These are phyloP conservation scores for Bipolaris sorokiniana DNA, from an alignment of 2,329 filamentous ascomycete species.

Conservation along the genomic window DNA sequence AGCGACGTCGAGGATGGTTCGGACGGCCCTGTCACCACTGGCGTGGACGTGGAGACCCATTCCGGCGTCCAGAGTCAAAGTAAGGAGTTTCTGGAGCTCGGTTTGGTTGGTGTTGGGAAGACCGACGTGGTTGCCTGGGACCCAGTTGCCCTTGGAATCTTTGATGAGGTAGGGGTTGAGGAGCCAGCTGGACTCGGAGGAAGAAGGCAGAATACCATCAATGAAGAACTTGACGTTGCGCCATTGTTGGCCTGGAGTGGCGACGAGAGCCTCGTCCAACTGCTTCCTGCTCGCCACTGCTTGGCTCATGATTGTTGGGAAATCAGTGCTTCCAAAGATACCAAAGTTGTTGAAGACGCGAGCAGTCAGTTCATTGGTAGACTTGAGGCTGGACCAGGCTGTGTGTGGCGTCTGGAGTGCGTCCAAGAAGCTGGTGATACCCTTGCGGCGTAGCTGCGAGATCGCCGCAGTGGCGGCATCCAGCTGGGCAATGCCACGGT, in stretches of 20 bases:
- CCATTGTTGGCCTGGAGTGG: constrained; percentile 4
- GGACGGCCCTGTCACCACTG: constrained; percentile 1
- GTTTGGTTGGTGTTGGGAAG: constrained; percentile 3
- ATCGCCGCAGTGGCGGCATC: constrained; percentile 1
- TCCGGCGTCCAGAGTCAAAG: background rate
- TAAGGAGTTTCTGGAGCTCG: constrained; percentile 1
- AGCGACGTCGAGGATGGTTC: constrained; percentile 1
- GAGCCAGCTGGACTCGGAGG: background rate
- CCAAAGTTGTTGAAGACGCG: constrained; percentile 5
- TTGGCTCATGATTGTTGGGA: background rate
- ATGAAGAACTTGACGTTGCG: constrained; percentile 8
- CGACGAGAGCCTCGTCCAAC: constrained; percentile 1
- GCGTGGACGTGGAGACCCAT: constrained; percentile 6
- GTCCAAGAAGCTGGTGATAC: constrained; percentile 6
- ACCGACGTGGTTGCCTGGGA: constrained; percentile 6
- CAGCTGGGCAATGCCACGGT: background rate
- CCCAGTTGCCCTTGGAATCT: constrained; percentile 5
- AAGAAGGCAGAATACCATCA: constrained; percentile 3
- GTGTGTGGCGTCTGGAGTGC: background rate
- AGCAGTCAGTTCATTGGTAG: background rate
- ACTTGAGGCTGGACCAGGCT: constrained; percentile 7
- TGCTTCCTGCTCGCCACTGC: background rate
- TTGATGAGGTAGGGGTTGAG: constrained; percentile 5
- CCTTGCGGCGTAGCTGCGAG: constrained; percentile 2
- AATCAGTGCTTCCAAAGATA: background rate